These are phyloP conservation scores for Curvularia lunata DNA, from an alignment of 2,329 filamentous ascomycete genomes.

Conservation along the genomic window DNA sequence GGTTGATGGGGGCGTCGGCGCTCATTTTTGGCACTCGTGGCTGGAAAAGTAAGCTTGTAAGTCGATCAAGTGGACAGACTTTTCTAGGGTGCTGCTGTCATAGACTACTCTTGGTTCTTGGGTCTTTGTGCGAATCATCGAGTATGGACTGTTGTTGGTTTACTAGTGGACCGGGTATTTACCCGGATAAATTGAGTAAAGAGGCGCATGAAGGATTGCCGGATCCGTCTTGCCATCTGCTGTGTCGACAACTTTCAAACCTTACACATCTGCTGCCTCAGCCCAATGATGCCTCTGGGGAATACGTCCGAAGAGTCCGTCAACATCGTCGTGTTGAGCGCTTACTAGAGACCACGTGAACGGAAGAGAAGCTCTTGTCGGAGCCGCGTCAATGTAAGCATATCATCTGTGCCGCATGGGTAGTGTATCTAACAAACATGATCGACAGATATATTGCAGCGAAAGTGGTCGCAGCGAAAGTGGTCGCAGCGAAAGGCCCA, in stretches of 20 bases:
- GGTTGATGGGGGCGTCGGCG: slow-evolving; percentile 7
- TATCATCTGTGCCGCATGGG: neutral
- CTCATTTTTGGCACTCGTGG: slow-evolving; percentile 5
- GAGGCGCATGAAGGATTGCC: neutral
- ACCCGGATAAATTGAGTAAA: neutral
- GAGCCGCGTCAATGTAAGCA: neutral
- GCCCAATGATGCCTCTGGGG: neutral
- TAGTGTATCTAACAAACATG: neutral
- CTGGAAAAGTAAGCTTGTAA: neutral
- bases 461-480: neutral
- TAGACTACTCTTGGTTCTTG: neutral
- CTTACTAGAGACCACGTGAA: neutral
- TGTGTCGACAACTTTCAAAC: neutral
- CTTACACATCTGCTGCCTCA: neutral
- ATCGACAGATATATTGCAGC: neutral
- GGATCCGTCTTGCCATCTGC: neutral
- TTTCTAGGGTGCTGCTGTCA: neutral
- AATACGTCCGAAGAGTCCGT: neutral
- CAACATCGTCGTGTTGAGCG: neutral
- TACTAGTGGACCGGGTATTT: neutral
- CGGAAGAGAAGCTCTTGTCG: neutral
- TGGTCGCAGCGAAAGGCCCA: neutral
- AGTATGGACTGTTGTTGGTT: neutral
- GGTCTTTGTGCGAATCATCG: neutral
- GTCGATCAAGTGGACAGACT: neutral